phyloP scores from a whole-genome alignment of 768 basidiomycete species.

The Auriscalpium vulgare region DNA sequence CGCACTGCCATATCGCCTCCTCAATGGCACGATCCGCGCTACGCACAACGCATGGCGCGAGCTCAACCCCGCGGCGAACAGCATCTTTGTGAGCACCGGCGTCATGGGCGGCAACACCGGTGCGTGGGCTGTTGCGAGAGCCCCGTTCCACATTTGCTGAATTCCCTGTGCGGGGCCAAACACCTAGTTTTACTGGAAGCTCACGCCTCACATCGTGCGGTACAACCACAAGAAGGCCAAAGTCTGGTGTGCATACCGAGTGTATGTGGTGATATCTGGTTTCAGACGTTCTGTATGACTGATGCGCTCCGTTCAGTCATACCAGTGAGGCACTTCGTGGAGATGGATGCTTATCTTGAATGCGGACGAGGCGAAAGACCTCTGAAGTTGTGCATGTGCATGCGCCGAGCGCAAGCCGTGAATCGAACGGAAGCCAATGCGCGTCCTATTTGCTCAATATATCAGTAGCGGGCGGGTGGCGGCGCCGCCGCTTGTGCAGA shows the following conservation, averaged over 20 bases:
- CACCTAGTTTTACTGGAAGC: constrained; percentile 12
- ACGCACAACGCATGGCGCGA: constrained; percentile 25
- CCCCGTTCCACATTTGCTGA: background rate
- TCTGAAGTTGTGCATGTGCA: background rate
- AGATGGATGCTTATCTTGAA: constrained; percentile 59
- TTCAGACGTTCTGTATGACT: background rate
- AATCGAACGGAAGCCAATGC: too few relatives aligned
- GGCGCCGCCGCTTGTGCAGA: too few relatives aligned
- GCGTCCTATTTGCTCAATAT: too few relatives aligned
- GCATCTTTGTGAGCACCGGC: constrained; percentile 32
- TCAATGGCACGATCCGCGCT: constrained; percentile 37
- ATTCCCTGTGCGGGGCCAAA: constrained; percentile 1
- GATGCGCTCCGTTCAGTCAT: constrained; percentile 31
- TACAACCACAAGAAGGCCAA: constrained; percentile 18
- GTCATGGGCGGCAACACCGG: constrained; percentile 29
- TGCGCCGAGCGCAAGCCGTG: too few relatives aligned
- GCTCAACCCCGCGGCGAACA: constrained; percentile 11
- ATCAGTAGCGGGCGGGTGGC: too few relatives aligned
- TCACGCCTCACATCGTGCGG: constrained; percentile 11
- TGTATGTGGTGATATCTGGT: constrained; percentile 28
- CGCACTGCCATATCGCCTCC: constrained; percentile 29
- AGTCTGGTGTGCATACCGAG: constrained; percentile 60
- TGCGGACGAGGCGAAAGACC: constrained; percentile 40
- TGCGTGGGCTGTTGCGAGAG: constrained; percentile 9
- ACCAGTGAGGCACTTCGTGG: constrained; percentile 43